Evolutionary conservation across 352 stramenopile genomes (phyloP), one percentile per base, ranked within the genome.

Genomic region (Phytophthora multivora): DNA sequence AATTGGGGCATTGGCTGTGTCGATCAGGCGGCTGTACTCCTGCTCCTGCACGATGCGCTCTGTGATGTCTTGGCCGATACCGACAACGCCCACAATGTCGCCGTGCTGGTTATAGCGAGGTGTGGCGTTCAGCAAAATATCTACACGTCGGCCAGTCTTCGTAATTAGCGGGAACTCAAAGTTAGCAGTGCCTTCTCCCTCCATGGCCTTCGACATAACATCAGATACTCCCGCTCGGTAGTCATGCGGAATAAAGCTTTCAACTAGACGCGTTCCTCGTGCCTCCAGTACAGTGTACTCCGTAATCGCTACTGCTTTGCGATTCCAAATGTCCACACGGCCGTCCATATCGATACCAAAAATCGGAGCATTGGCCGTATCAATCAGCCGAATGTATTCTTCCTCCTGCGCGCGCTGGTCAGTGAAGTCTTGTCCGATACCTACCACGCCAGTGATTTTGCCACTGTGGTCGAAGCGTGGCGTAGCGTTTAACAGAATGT

Each of bases 201-300:
- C 67, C 28, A 83, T 73, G 0, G 84, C 84, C 51, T 89, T 85
- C 6, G 67, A 75, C 35, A 96, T 74, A 4, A 94, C 84, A 0
- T 81, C 63, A 4, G 71, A 74, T 10, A 96, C 84, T 5, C 70
- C 71, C 6, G 59, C 59, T 11, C 85, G 78, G 51, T 89, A 89
- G 38, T 96, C 76, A 5, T 80, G 60, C 0, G 81, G 80, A 61
- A 98, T 97, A 59, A 98, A 97, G 28, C 88, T 79, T n/a, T 97
- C 76, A 10, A 98, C 88, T 5, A 98, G 63, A 6, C 87, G 84
- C 8, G 79, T 72, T 18, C 88, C 92, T 42, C 97, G 82, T 12
- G 95, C 93, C 59, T 98, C 93, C 5, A 91, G 65, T 28, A 93
- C 83, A 7, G 79, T 86, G 60, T 97, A 98, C 63, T 97, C 89